These are phyloP conservation scores for Nigrospora oryzae DNA, from an alignment of 2,329 filamentous ascomycete species.

Conservation along the genomic window DNA sequence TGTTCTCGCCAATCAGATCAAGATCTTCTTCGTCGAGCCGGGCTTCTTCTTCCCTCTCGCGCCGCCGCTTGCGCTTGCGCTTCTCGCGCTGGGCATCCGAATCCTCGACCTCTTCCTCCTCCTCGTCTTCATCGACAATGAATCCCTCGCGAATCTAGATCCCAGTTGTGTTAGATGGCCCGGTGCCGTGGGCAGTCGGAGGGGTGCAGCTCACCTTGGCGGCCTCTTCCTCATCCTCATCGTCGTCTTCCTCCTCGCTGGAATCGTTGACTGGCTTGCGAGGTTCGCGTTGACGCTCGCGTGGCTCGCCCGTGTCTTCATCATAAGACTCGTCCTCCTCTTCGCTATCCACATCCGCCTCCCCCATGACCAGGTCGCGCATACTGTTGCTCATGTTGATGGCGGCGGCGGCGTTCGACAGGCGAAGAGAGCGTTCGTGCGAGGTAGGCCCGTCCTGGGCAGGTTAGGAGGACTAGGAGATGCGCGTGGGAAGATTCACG, in stretches of 20 bases:
- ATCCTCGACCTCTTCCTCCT: conserved; percentile 57
- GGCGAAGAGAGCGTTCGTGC: too few relatives aligned
- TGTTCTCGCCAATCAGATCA: conserved; percentile 82
- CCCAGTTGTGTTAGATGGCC: neutral
- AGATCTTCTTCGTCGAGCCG: conserved; percentile 93
- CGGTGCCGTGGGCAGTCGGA: neutral
- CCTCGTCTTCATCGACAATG: conserved; percentile 86
- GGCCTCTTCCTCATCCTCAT: conserved; percentile 82
- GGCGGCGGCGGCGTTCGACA: neutral
- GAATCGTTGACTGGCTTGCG: conserved; percentile 63
- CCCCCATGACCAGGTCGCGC: conserved; percentile 72
- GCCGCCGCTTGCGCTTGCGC: conserved; percentile 64
- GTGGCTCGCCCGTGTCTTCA: conserved; percentile 59
- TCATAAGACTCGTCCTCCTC: conserved; percentile 79
- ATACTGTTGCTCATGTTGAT: conserved; percentile 53
- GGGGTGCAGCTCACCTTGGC: conserved; percentile 47
- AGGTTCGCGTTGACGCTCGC: conserved; percentile 5
- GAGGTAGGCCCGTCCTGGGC: too few relatives aligned
- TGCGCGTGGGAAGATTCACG: too few relatives aligned
- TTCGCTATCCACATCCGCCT: conserved; percentile 79
- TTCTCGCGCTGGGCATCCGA: conserved; percentile 51
- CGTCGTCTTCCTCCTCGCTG: conserved; percentile 86
- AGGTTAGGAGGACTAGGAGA: too few relatives aligned
- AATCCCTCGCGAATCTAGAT: conserved; percentile 85
- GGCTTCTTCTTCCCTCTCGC: conserved; percentile 76